Evolutionary conservation across 495 filamentous ascomycete genomes (phyloP), one percentile per base, ranked within the genome.

Genomic region (Aspergillus asperescens): DNA sequence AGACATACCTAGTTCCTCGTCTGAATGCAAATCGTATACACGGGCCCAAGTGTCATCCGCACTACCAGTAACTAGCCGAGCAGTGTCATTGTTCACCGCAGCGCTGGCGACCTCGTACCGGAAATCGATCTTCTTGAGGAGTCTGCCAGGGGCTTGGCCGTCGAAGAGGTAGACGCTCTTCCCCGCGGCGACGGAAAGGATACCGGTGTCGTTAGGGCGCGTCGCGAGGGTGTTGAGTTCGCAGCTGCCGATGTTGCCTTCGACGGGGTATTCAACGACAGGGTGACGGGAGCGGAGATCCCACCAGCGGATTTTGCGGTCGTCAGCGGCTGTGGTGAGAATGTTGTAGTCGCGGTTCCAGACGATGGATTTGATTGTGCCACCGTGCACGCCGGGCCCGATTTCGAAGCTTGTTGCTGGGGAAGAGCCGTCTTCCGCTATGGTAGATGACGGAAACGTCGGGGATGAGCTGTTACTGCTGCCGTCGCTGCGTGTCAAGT

Each of bases 81-180:
- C 78, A 47, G 86, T 82, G 43, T 83, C 84, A 24, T 87, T 80
- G 63, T 98, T 90, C 8, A 97, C 73, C 9, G 87, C 90, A 10
- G 93, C 92, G 59, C 86, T 90, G 15, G 90, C 90, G 52, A 97
- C 87, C 28, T 94, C 88, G 52, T 92, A 89, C 5, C 77, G 67
- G 48, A 88, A 85, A 57, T 84, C 83, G 16, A 86, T 73, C 27
- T 80, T 81, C 71, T 95, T 96, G 51, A 96, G 72, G 53, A 93
- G 71, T 8, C 79, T 75, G 3, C 84, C 81, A 3, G 86, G 85
- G 29, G 73, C 75, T 13, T 70, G 57, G n/a, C 88, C 88, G 50
- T 91, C 85, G 76, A 94, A 97, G 59, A 98, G 89, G 69, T 94
- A 96, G 7, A 91, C 86, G 20, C 78, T 86, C 69, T 95, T 96